Conservation (phyloP, 169 alveolate species). For the Amoebophrya sp. region DNA sequence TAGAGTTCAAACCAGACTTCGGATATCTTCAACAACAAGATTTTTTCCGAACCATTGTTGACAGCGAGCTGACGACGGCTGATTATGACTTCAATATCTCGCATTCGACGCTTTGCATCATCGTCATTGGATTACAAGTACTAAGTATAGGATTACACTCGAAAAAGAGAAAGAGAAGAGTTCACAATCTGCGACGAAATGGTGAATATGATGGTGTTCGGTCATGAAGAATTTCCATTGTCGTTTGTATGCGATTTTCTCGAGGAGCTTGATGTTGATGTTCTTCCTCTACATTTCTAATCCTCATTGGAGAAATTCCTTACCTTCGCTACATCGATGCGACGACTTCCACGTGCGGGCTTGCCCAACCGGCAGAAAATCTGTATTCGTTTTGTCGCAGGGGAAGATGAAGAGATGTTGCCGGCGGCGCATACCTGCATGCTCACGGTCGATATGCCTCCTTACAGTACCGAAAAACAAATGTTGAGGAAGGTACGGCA, state of each 20-base stretch:
- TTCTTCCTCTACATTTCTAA: no score
- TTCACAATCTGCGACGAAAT: no score
- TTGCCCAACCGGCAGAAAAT: not conserved
- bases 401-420: not conserved
- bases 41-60: not conserved
- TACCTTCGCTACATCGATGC: not conserved
- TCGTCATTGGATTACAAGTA: no score
- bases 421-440: slow-evolving; percentile 20
- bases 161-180: no score
- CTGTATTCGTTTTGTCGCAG: not conserved
- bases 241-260: no score
- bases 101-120: no score
- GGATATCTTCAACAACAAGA: not conserved
- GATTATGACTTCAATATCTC: no score
- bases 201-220: no score
- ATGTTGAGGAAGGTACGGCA: not conserved
- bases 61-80: not conserved
- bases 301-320: not conserved
- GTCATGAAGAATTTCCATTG: no score
- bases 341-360: not conserved
- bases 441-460: not conserved
- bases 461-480: not conserved
- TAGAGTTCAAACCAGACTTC: not conserved
- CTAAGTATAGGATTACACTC: no score
- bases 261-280: no score